Conservation (phyloP, 106 monocot species). For the Dioscorea alata region DNA sequence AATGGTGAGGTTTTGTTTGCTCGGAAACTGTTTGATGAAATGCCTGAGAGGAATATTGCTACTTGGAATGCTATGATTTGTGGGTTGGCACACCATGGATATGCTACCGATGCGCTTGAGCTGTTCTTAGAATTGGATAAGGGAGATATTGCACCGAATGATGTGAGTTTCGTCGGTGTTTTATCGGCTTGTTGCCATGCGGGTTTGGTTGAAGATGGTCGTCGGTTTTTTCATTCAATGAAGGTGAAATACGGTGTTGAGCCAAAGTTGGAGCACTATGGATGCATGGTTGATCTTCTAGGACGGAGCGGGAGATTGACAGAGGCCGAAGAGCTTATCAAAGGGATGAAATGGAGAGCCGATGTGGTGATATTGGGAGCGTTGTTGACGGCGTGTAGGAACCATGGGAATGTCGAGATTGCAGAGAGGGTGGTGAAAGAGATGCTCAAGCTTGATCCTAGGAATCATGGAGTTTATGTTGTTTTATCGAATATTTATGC, state of each 20-base stretch:
- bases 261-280: conserved; percentile 16
- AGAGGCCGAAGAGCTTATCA: conserved; percentile 4
- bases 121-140: not conserved
- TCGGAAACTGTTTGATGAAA: not conserved
- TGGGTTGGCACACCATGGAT: conserved; percentile 10
- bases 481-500: conserved; percentile 11
- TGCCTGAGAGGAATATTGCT: conserved; percentile 1
- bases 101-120: not conserved
- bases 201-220: conserved; percentile 8
- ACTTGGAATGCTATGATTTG: conserved; percentile 14
- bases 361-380: conserved; percentile 9
- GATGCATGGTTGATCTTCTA: conserved; percentile 9
- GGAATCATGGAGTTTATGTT: conserved; percentile 4
- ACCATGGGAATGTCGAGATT: not conserved
- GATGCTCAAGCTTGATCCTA: not conserved
- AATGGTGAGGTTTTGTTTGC: conserved; percentile 3
- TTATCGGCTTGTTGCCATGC: conserved; percentile 10
- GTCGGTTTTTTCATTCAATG: conserved; percentile 7
- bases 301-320: conserved; percentile 5
- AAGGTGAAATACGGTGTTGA: not conserved
- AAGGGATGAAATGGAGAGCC: not conserved
- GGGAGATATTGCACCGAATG: not conserved
- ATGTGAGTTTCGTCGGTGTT: conserved; percentile 7
- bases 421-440: not conserved
- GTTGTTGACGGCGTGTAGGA: conserved; percentile 5